These are phyloP conservation scores for Fusarium sublunatum DNA, from an alignment of 2,329 filamentous ascomycete genomes.

Conservation along the genomic window DNA sequence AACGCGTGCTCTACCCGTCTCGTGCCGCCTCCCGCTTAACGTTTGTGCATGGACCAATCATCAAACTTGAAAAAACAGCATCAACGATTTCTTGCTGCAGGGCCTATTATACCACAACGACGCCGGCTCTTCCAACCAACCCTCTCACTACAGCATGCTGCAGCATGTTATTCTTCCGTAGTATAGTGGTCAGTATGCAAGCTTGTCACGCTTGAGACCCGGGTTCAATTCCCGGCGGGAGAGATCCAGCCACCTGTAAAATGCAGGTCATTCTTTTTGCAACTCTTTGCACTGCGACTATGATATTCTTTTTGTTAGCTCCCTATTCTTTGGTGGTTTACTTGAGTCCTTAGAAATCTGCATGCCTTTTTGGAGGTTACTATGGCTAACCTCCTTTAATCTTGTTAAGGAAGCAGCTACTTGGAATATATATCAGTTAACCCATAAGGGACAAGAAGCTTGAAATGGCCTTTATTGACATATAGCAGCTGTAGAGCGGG, in stretches of 20 bases:
- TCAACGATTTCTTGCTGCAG: too few species aligned
- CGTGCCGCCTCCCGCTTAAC: neutral
- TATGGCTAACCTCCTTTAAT: too few species aligned
- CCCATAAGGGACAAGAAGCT: too few species aligned
- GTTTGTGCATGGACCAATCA: neutral
- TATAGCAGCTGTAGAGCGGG: too few species aligned
- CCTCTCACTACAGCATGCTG: slow-evolving; percentile 26
- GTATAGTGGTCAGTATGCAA: slow-evolving; percentile 46
- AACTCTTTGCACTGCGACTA: neutral
- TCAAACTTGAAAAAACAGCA: neutral
- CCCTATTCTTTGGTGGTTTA: neutral
- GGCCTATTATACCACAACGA: neutral
- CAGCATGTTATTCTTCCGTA: slow-evolving; percentile 43
- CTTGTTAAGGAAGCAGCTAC: too few species aligned
- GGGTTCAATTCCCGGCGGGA: slow-evolving; percentile 2
- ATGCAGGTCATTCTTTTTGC: neutral
- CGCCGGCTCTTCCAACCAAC: neutral
- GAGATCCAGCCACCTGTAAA: slow-evolving; percentile 1
- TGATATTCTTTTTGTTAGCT: neutral
- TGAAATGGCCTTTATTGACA: too few species aligned
- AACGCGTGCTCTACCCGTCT: too few species aligned
- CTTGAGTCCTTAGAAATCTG: neutral
- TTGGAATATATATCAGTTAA: too few species aligned
- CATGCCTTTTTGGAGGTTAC: neutral
- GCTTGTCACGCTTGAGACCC: slow-evolving; percentile 38